Conservation (phyloP, 805 yeast species). For the Blastobotrys terrestris region DNA sequence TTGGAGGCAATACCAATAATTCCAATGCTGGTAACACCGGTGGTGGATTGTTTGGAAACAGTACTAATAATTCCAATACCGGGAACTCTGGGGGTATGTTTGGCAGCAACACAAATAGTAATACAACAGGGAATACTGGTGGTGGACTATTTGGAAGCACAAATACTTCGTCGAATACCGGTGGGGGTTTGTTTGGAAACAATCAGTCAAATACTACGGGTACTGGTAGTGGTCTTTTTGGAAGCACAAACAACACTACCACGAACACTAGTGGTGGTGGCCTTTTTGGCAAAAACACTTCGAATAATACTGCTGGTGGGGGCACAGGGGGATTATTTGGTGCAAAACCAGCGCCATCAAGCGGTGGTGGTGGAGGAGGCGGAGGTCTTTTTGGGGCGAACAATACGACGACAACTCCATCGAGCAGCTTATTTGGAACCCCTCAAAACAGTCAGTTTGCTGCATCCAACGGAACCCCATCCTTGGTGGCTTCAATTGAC, state of each 20-base stretch:
- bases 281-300: constrained; percentile 5
- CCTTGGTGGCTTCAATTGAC: constrained; percentile 22
- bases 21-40: neutral
- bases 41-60: constrained; percentile 5
- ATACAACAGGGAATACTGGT: constrained; percentile 6
- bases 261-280: constrained; percentile 6
- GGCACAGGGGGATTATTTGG: neutral
- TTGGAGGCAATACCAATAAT: constrained; percentile 13
- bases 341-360: neutral
- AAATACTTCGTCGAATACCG: constrained; percentile 1
- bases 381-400: no score
- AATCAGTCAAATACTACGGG: constrained; percentile 5
- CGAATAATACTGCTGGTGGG: neutral
- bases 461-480: neutral
- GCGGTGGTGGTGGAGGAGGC: neutral
- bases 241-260: constrained; percentile 9
- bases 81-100: constrained; percentile 6
- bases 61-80: constrained; percentile 1
- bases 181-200: constrained; percentile 29
- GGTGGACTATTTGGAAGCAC: constrained; percentile 22
- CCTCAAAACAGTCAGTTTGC: constrained; percentile 8
- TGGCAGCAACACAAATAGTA: constrained; percentile 10
- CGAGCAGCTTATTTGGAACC: neutral
- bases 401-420: neutral
- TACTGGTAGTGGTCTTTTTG: constrained; percentile 21